Percentiles rank a stretch among this genome's conserved stretches.
These are phyloP conservation scores for Aspergillus latus DNA, from an alignment of 2,329 filamentous ascomycete genomes.

Conservation along the genomic window DNA sequence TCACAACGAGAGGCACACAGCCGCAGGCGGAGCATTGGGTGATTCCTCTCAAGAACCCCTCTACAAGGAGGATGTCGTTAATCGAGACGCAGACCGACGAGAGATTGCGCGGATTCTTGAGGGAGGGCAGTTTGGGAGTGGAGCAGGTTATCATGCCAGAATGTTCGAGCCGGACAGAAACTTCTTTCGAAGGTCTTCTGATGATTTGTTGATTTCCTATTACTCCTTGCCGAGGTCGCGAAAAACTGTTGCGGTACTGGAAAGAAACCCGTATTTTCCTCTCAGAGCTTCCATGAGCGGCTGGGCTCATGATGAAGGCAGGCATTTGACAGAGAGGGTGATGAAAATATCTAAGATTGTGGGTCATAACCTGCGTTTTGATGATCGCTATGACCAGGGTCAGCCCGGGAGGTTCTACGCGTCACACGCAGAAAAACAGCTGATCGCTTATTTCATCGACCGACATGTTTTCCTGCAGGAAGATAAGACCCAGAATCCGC, in stretches of 20 bases:
- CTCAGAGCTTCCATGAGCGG: slow-evolving; percentile 10
- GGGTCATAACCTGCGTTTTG: slow-evolving; percentile 1
- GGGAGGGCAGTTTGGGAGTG: neutral
- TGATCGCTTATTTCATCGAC: slow-evolving; percentile 20
- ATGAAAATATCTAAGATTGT: neutral
- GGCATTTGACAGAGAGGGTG: slow-evolving; percentile 15
- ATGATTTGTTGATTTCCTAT: slow-evolving; percentile 1
- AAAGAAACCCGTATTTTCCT: slow-evolving; percentile 6
- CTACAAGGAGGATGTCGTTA: neutral
- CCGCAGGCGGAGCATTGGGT: neutral
- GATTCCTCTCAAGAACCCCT: neutral
- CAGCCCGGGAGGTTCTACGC: slow-evolving; percentile 6
- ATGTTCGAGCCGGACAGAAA: neutral
- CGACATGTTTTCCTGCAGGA: slow-evolving; percentile 17
- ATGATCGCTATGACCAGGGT: neutral
- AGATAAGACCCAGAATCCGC: neutral
- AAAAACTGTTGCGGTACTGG: slow-evolving; percentile 12
- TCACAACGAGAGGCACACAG: neutral
- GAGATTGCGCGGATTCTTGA: neutral
- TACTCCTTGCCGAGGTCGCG: neutral
- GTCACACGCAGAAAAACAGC: slow-evolving; percentile 18
- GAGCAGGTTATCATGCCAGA: no score
- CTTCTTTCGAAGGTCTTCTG: slow-evolving; percentile 10
- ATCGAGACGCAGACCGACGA: neutral
- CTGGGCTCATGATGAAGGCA: slow-evolving; percentile 4